Evolutionary conservation across 192 early-diverging fungal genomes (phyloP), one percentile per base, ranked within the genome.

Genomic region (Mortierella claussenii): DNA sequence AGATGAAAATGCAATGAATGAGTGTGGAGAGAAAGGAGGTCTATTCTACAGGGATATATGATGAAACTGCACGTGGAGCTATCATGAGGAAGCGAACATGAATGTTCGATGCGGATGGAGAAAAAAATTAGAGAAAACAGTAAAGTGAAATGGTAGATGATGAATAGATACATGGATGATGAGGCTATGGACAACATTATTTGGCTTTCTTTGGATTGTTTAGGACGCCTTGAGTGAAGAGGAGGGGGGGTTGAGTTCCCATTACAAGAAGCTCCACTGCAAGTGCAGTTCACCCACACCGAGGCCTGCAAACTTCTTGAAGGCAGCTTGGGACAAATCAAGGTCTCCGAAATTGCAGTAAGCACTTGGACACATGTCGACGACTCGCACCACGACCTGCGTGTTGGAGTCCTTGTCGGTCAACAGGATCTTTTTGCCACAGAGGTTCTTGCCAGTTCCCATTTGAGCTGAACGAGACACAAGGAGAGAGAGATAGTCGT

Each of bases 391-490:
- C 21, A 76, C 60, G 2, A 76, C 71, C 45, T 52, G 27, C 10
- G 58, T 49, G 26, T 55, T 56, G 20, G 56, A 66, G 1, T 57
- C 63, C 50, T 66, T 66, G 21, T 49, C 57, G n/a, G 62, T 76
- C 17, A 76, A 24, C 5, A 64, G 44, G 24, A 76, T 47, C 52
- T 76, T 76, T 37, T 66, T 66, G 18, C 71, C 71, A 42, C 71
- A 76, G 12, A 76, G 44, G n/a, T 33, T 55, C 28, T 42, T 76
- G 34, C 64, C 71, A 26, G 18, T 55, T 13, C 71, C 71, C 71
- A 76, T 76, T 59, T 76, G 71, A 23, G 62, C 69, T 65, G 55
- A n/a, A n/a, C n/a, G n/a, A n/a, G n/a, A n/a, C n/a, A n/a, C n/a
- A n/a, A n/a, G n/a, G n/a, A n/a, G n/a, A n/a, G n/a, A n/a, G n/a